phyloP scores from a whole-genome alignment of 768 basidiomycete genomes.

The Floccularia luteovirens region DNA sequence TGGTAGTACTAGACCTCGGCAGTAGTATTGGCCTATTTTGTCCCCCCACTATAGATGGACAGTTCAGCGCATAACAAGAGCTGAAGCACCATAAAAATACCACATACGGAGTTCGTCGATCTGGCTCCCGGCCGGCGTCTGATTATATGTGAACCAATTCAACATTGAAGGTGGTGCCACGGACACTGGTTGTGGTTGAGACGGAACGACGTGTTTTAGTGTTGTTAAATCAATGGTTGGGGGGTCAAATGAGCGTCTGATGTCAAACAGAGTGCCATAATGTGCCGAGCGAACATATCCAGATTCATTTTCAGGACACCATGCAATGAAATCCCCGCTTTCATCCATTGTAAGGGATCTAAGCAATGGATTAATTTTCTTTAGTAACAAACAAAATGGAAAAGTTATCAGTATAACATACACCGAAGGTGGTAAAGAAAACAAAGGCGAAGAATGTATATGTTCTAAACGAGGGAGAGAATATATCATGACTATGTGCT shows the following conservation, averaged over 20 bases:
- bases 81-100: not conserved
- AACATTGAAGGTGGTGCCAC: constrained; percentile 49
- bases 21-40: constrained; percentile 50
- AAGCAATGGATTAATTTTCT: not conserved
- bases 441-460: constrained; percentile 36
- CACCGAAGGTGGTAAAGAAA: constrained; percentile 19
- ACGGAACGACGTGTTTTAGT: constrained; percentile 34
- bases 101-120: constrained; percentile 47
- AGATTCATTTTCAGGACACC: constrained; percentile 23
- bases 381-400: not conserved
- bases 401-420: constrained; percentile 20
- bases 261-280: constrained; percentile 55
- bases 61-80: constrained; percentile 2
- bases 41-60: constrained; percentile 47
- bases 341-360: constrained; percentile 36
- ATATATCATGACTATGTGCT: constrained; percentile 41
- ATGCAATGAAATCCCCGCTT: constrained; percentile 49
- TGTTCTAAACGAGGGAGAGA: constrained; percentile 58
- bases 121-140: constrained; percentile 48
- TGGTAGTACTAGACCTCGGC: constrained; percentile 11
- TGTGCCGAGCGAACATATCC: constrained; percentile 26
- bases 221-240: constrained; percentile 46
- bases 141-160: constrained; percentile 46
- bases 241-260: constrained; percentile 38
- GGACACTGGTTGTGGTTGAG: constrained; percentile 56